phyloP scores from a whole-genome alignment of 1,139 yeast genomes.

The Groenewaldozyma auringiensis region DNA sequence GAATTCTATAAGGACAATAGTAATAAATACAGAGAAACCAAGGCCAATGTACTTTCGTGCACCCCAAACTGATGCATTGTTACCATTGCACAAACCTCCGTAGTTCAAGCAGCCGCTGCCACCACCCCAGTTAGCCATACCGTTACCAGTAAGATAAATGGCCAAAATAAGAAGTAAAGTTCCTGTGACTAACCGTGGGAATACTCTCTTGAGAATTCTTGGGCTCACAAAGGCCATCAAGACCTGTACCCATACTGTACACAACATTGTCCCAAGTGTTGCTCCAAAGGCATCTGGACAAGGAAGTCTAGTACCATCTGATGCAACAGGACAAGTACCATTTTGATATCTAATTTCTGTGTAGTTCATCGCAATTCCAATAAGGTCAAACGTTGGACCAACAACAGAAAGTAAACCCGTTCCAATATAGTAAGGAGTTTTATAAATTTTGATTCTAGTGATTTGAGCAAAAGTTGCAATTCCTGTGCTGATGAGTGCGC shows the following conservation, averaged over 20 bases:
- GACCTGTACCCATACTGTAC: conserved; percentile 8
- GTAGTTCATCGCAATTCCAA: conserved; percentile 3
- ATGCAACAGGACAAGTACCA: conserved; percentile 6
- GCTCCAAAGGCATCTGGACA: conserved; percentile 9
- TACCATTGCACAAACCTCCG: conserved; percentile 2
- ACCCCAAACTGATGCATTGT: conserved; percentile 5
- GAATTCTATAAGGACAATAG: conserved; percentile 4
- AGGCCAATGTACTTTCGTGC: conserved; percentile 6
- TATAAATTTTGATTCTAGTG: conserved; percentile 4
- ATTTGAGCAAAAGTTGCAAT: conserved; percentile 8
- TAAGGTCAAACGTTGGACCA: conserved; percentile 4
- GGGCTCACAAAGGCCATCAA: conserved; percentile 6
- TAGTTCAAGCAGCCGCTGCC: conserved; percentile 4
- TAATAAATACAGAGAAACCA: conserved; percentile 6
- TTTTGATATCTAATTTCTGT: conserved; percentile 1
- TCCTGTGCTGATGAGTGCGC: conserved; percentile 4
- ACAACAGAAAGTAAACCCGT: conserved; percentile 6
- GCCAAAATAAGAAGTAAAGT: conserved; percentile 5
- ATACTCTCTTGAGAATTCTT: conserved; percentile 2
- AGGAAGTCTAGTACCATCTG: conserved; percentile 6
- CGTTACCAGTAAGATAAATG: conserved; percentile 6
- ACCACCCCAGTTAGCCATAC: conserved; percentile 8
- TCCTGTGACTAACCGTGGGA: conserved; percentile 6
- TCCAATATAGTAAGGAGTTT: conserved; percentile 6
- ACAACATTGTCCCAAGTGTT: conserved; percentile 6